phyloP scores from a whole-genome alignment of 2,329 filamentous ascomycete genomes.

The Lecanicillium sp. region DNA sequence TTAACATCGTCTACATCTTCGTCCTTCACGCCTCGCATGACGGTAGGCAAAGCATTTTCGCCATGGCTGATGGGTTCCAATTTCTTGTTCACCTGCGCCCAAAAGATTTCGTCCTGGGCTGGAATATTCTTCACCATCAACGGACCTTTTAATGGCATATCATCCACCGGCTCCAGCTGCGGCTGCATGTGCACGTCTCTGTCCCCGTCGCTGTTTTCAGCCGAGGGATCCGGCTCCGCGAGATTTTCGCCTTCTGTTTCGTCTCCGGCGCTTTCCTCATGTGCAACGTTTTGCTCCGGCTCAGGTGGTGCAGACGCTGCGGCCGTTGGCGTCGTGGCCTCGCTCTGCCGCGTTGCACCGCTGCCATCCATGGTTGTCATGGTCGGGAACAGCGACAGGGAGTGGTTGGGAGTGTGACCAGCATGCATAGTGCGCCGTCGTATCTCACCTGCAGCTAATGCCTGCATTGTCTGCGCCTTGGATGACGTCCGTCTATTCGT shows the following conservation, averaged over 20 bases:
- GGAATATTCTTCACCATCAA: constrained; percentile 49
- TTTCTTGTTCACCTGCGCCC: constrained; percentile 41
- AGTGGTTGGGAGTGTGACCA: constrained; percentile 56
- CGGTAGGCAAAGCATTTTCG: constrained; percentile 38
- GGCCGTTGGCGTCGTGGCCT: constrained; percentile 21
- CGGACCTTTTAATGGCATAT: constrained; percentile 41
- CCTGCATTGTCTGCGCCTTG: constrained; percentile 36
- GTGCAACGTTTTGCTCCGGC: neutral
- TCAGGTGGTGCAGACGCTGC: constrained; percentile 7
- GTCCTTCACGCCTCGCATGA: constrained; percentile 27
- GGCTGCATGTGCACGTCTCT: constrained; percentile 15
- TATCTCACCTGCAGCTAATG: constrained; percentile 39
- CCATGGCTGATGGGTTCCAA: constrained; percentile 41
- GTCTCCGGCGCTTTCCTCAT: neutral
- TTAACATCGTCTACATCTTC: constrained; percentile 8
- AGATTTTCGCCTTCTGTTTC: neutral
- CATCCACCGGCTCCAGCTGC: constrained; percentile 32
- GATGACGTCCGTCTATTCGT: constrained; percentile 20
- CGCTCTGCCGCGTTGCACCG: constrained; percentile 18
- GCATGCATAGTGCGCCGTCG: constrained; percentile 53
- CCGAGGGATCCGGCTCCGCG: too few species aligned
- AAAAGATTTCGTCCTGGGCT: constrained; percentile 48
- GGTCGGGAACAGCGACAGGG: constrained; percentile 42
- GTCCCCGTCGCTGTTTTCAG: too few species aligned
- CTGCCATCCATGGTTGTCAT: constrained; percentile 30